These are phyloP conservation scores for Coemansia sp. DNA, from an alignment of 192 early-diverging fungal genomes.

Conservation along the genomic window DNA sequence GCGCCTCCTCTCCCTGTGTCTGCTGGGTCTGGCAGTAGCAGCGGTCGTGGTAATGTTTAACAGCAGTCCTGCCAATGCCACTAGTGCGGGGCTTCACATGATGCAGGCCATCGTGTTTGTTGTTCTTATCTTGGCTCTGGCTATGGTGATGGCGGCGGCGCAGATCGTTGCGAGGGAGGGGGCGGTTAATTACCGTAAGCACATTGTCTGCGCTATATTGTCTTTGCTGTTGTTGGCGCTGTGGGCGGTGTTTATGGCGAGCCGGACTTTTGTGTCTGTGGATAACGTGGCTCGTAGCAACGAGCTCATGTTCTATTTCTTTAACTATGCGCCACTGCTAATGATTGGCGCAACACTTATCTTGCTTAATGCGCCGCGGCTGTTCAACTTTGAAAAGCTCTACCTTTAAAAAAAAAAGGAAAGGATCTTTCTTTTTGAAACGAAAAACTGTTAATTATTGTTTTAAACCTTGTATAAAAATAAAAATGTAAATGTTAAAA, in stretches of 20 bases:
- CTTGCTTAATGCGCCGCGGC: conserved; percentile 14
- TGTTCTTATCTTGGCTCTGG: background rate
- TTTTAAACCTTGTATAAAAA: background rate
- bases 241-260: conserved; percentile 26
- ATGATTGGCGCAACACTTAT: conserved; percentile 12
- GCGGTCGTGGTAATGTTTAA: conserved; percentile 28
- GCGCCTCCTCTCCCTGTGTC: conserved; percentile 13
- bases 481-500: conserved; percentile 18
- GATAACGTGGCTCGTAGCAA: conserved; percentile 18
- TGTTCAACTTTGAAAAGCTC: conserved; percentile 36
- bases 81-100: conserved; percentile 8
- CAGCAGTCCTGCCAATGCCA: background rate
- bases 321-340: conserved; percentile 17
- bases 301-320: conserved; percentile 17
- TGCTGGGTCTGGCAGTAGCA: conserved; percentile 5
- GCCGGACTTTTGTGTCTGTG: conserved; percentile 18
- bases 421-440: background rate
- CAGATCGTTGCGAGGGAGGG: background rate
- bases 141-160: background rate
- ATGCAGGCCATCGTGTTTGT: conserved; percentile 15
- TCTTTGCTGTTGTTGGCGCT: conserved; percentile 11
- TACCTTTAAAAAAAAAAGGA: background rate
- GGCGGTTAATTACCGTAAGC: conserved; percentile 13
- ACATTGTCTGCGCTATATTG: background rate
- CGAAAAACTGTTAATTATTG: background rate